A percentile compares a stretch with the other conserved stretches of the same genome.
Evolutionary conservation across 1,139 yeast genomes (phyloP).

Genomic region (Blastobotrys illinoisensis): DNA sequence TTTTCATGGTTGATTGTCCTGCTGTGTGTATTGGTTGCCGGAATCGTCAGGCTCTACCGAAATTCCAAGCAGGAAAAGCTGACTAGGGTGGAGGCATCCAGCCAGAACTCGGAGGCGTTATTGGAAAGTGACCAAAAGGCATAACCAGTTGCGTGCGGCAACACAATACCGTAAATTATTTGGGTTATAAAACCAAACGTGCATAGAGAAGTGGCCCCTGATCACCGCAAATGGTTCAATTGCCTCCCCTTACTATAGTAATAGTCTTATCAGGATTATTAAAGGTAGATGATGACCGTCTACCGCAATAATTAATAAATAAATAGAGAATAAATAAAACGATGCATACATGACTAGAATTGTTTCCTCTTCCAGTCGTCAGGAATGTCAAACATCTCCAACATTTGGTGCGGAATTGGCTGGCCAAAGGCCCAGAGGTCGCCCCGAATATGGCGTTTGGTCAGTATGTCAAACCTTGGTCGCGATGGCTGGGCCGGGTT

Average conservation of each 20-base stretch:
- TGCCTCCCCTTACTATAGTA: too few species aligned
- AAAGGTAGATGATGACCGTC: too few species aligned
- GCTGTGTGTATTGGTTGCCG: background rate
- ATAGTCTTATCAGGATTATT: too few species aligned
- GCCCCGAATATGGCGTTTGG: constrained; percentile 15
- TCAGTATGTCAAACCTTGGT: constrained; percentile 22
- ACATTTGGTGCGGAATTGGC: constrained; percentile 41
- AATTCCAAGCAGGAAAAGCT: background rate
- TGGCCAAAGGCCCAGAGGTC: constrained; percentile 24
- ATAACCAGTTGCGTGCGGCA: too few species aligned
- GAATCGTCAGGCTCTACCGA: background rate
- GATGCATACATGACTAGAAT: background rate
- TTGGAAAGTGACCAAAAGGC: background rate
- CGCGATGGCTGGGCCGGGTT: constrained; percentile 13
- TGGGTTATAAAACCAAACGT: too few species aligned
- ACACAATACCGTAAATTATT: too few species aligned
- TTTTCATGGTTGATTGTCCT: constrained; percentile 1
- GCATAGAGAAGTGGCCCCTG: too few species aligned
- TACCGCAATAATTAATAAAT: too few species aligned
- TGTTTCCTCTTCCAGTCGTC: constrained; percentile 57
- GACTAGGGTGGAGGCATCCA: background rate
- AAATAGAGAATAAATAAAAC: background rate
- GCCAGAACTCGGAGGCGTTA: background rate
- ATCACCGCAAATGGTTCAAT: too few species aligned
- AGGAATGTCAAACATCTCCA: constrained; percentile 69